phyloP scores from a whole-genome alignment of 108 stramenopile genomes.

The Tribonema minus region DNA sequence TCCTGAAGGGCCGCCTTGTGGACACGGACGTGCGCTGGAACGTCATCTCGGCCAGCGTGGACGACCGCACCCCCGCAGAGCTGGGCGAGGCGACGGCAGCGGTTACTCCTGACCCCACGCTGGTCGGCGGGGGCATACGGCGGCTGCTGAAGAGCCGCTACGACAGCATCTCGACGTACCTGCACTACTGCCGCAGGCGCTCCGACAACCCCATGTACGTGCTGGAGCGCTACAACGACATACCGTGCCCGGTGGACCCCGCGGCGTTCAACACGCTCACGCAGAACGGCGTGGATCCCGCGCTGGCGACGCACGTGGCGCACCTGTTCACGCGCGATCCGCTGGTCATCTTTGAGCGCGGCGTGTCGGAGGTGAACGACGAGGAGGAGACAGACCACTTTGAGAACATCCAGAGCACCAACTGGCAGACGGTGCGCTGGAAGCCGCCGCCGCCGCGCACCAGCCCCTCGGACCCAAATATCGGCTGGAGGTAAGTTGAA shows the following conservation, averaged over 20 bases:
- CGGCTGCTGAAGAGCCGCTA: constrained; percentile 90
- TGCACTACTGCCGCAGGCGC: constrained; percentile 69
- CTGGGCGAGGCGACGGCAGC: constrained; percentile 52
- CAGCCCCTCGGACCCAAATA: constrained; percentile 78
- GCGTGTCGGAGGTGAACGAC: constrained; percentile 81
- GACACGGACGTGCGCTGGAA: constrained; percentile 93
- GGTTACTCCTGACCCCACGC: constrained; percentile 58
- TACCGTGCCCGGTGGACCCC: constrained; percentile 41
- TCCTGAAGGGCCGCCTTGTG: constrained; percentile 74
- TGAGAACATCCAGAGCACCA: constrained; percentile 96
- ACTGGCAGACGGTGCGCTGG: constrained; percentile 98
- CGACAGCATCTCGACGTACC: constrained; percentile 86
- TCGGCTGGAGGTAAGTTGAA: constrained; percentile 76
- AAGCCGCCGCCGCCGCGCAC: constrained; percentile 92
- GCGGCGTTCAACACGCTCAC: constrained; percentile 54
- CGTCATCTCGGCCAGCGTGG: constrained; percentile 85
- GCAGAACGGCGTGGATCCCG: constrained; percentile 79
- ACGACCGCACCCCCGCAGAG: constrained; percentile 87
- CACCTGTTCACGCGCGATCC: constrained; percentile 96
- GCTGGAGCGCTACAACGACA: constrained; percentile 73
- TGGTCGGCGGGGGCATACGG: constrained; percentile 57
- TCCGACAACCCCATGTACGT: constrained; percentile 46
- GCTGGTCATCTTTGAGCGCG: constrained; percentile 88
- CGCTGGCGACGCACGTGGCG: constrained; percentile 87
- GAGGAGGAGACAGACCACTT: constrained; percentile 88